Evolutionary conservation across 306 rosid genomes (phyloP), one percentile per base, ranked within the genome.

Genomic region (Bauhinia variegata): DNA sequence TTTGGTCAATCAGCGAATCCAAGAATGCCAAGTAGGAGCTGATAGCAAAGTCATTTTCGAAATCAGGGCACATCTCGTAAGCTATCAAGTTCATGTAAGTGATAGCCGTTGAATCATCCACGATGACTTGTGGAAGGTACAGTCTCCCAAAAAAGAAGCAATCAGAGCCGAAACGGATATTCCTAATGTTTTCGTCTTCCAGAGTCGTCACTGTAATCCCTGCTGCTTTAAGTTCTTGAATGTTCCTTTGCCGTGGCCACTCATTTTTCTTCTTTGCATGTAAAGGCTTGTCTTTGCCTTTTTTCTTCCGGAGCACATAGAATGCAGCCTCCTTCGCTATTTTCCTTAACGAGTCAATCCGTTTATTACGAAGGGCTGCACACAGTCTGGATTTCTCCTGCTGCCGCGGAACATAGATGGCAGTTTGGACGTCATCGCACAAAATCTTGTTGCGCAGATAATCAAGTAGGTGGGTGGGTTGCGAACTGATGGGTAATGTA

Each of bases 51-150:
- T 80, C 17, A 3, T 79, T 78, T 5, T 11, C 0, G 57, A 72
- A 65, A 64, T 73, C 86, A 0, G 75, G 81, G 48, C 86, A 75
- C 83, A 78, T 75, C 32, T 81, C 78, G 7, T 72, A 77, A 38
- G 85, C 82, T 14, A 73, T 73, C 51, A 76, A 33, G 54, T 82
- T 82, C 15, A 65, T 8, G 17, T 76, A 52, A 11, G 56, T 65
- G 0, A 67, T 37, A 8, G 56, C 67, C 36, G 62, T 64, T 4
- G 33, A 39, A 15, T 77, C 73, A 9, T 77, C 69, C 19, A 64
- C 65, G 0, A 32, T 17, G 0, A 70, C 52, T 18, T 33, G 32
- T 0, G 77, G 57, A 64, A 77, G 72, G 10, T 0, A 11, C 2
- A 70, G 11, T 19, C 8, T 7, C 1, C 71, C 62, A 17, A 4